phyloP scores from a whole-genome alignment of 2,329 filamentous ascomycete species.

The Aulographum hederae region DNA sequence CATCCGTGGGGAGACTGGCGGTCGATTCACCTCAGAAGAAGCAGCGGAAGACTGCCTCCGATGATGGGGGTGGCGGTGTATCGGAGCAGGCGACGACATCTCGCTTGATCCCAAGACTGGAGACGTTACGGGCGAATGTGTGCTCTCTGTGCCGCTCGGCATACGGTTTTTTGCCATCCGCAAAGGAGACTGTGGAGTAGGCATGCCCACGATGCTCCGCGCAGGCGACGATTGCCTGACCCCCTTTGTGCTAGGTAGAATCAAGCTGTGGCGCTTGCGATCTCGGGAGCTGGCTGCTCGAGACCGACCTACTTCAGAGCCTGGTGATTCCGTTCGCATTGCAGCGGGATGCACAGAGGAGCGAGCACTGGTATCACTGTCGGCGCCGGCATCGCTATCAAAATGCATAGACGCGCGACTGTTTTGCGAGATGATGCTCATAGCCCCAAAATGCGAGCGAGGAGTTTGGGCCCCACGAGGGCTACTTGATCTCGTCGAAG shows the following conservation, averaged over 20 bases:
- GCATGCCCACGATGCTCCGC: slow-evolving; percentile 39
- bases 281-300: slow-evolving; percentile 64
- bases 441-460: slow-evolving; percentile 52
- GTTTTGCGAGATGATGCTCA: slow-evolving; percentile 39
- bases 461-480: slow-evolving; percentile 84
- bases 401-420: slow-evolving; percentile 63
- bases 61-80: slow-evolving; percentile 46
- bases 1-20: slow-evolving; percentile 68
- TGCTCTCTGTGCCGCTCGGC: slow-evolving; percentile 39
- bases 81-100: slow-evolving; percentile 53
- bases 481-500: slow-evolving; percentile 74
- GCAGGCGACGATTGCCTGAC: slow-evolving; percentile 80
- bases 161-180: slow-evolving; percentile 68
- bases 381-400: slow-evolving; percentile 67
- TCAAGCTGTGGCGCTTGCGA: slow-evolving; percentile 70
- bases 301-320: slow-evolving; percentile 66
- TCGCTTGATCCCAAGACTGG: slow-evolving; percentile 73
- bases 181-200: slow-evolving; percentile 63
- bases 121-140: slow-evolving; percentile 76
- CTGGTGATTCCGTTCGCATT: slow-evolving; percentile 71
- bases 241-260: slow-evolving; percentile 62
- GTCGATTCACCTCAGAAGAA: slow-evolving; percentile 47
- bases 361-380: slow-evolving; percentile 74
- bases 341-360: slow-evolving; percentile 56
- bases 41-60: slow-evolving; percentile 82